Percentiles rank a stretch among this genome's conserved stretches.
These are phyloP conservation scores for Dryadomyces quercivorus DNA, from an alignment of 2,329 filamentous ascomycete genomes.

Conservation along the genomic window DNA sequence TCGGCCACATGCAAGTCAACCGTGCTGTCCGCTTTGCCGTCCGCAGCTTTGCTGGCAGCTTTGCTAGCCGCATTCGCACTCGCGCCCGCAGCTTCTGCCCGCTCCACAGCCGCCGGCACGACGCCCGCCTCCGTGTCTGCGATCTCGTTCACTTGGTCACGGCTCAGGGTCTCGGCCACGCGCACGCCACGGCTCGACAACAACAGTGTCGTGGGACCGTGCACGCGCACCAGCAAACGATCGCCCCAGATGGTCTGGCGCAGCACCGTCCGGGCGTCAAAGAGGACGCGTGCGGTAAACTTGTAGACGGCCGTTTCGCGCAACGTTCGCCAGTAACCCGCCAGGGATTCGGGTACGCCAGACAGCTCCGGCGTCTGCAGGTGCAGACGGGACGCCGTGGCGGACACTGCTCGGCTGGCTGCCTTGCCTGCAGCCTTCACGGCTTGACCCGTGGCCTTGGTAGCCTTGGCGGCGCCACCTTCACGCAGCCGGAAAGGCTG, in stretches of 20 bases:
- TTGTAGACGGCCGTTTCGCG: conserved; percentile 63
- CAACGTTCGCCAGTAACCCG: conserved; percentile 62
- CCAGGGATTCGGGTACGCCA: conserved; percentile 40
- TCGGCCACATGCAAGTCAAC: conserved; percentile 42
- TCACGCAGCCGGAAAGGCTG: conserved; percentile 63
- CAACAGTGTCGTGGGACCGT: conserved; percentile 73
- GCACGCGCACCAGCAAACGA: conserved; percentile 79
- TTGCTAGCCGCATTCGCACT: conserved; percentile 10
- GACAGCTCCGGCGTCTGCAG: conserved; percentile 40
- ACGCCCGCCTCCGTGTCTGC: conserved; percentile 68
- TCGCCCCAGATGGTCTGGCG: conserved; percentile 88
- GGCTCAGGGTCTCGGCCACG: conserved; percentile 64
- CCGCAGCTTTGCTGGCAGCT: conserved; percentile 1
- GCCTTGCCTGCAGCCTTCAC: background rate
- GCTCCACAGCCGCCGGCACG: conserved; percentile 46
- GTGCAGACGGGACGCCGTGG: background rate
- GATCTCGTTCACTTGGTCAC: conserved; percentile 77
- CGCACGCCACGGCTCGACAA: conserved; percentile 78
- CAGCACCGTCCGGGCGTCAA: conserved; percentile 61
- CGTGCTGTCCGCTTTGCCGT: conserved; percentile 29
- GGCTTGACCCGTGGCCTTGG: conserved; percentile 22
- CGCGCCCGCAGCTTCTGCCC: conserved; percentile 22
- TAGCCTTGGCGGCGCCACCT: background rate
- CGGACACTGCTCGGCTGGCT: background rate
- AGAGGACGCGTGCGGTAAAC: conserved; percentile 49